Evolutionary conservation across 371 early-diverging fungal genomes (phyloP), one percentile per base, ranked within the genome.

Genomic region (Rhizopus microsporus): DNA sequence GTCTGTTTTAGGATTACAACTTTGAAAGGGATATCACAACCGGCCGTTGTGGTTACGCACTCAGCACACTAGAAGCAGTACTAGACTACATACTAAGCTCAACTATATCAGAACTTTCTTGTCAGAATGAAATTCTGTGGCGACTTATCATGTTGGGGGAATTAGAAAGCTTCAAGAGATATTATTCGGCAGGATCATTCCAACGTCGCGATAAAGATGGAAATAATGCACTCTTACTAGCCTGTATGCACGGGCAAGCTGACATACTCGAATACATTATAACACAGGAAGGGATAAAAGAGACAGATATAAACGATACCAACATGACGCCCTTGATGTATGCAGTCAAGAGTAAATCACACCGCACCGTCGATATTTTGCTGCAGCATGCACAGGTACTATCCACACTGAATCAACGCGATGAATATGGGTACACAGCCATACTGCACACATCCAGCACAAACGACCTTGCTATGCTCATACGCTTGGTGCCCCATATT

Each of bases 21-120:
- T 70, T 79, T 30, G 71, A 76, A 47, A 63, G 61, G 37, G 67
- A 79, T 37, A 38, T 76, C 1, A 54, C 65, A 4, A 49, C 58
- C 5, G 82, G 82, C 16, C 63, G 62, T 34, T 74, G 71, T 42
- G 82, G 82, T 3, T 82, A 78, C 54, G 71, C 78, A 3, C 58
- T 82, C 9, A 78, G 77, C n/a, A 79, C 82, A 5, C 46, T 82
- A 34, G 82, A 82, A 23, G 80, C 69, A 1, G 80, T 78, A 5
- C 51, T 78, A 8, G 71, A 74, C 4, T 82, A 79, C 37, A 68
- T 82, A 12, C 51, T 65, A 15, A 62, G 73, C 13, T 56, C 69
- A 5, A 29, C 4, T 6, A 46, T 29, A 46, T 29, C 29, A 1
- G 61, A 63, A 8, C 42, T 82, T 0, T 69, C 80, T 0, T 8